Evolutionary conservation across 768 basidiomycete genomes (phyloP).

Genomic region (Tricholomella constricta): DNA sequence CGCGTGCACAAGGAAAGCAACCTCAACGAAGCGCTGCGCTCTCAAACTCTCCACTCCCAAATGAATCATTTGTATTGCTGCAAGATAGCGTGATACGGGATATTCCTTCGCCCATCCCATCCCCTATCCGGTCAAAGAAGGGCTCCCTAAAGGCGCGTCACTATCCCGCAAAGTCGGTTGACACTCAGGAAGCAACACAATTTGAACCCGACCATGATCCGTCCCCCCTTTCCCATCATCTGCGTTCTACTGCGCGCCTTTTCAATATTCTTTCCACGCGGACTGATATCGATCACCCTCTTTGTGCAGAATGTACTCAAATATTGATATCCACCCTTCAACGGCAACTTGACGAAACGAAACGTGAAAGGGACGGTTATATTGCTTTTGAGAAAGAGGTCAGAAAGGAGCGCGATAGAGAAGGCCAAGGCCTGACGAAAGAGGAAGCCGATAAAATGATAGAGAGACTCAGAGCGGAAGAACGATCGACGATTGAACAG

Average conservation of each 20-base stretch:
- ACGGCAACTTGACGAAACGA: conserved; percentile 84
- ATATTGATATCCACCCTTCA: conserved; percentile 75
- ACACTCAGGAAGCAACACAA: conserved; percentile 30
- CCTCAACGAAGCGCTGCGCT: conserved; percentile 41
- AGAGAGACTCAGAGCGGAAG: conserved; percentile 68
- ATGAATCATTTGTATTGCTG: conserved; percentile 89
- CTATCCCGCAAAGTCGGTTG: conserved; percentile 27
- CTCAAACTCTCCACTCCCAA: conserved; percentile 51
- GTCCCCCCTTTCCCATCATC: conserved; percentile 75
- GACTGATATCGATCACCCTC: conserved; percentile 86
- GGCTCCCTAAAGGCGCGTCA: conserved; percentile 38
- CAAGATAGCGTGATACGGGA: conserved; percentile 79
- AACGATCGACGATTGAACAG: conserved; percentile 70
- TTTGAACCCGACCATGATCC: conserved; percentile 60
- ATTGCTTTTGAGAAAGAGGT: conserved; percentile 91
- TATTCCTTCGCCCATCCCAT: conserved; percentile 58
- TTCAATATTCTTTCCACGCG: conserved; percentile 77
- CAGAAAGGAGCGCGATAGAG: conserved; percentile 76
- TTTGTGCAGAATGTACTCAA: conserved; percentile 94
- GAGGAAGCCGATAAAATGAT: conserved; percentile 76
- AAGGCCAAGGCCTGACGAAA: conserved; percentile 57
- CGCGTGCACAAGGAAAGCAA: conserved; percentile 63
- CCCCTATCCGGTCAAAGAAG: conserved; percentile 46
- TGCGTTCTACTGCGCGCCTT: conserved; percentile 72
- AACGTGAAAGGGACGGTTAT: conserved; percentile 90